These are phyloP conservation scores for Lasiosphaeriaceae sp. DNA, from an alignment of 495 filamentous ascomycete genomes.

Conservation along the genomic window DNA sequence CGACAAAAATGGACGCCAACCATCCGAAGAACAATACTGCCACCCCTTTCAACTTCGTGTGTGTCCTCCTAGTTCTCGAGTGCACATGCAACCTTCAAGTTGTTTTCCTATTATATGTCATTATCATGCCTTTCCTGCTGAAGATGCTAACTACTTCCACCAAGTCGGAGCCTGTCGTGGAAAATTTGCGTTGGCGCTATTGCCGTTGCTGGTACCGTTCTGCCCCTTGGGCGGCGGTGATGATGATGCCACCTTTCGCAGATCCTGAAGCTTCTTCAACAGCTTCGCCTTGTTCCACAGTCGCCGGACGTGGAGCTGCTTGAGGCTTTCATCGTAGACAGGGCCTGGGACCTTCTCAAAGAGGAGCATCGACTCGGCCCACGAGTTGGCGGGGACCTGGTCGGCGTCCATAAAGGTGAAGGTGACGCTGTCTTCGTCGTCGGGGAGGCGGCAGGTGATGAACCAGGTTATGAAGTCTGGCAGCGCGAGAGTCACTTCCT, in stretches of 20 bases:
- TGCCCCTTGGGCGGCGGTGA: too few relatives aligned
- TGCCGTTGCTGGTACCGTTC: too few relatives aligned
- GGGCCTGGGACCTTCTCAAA: constrained; percentile 20
- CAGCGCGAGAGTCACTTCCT: constrained; percentile 25
- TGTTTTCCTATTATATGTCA: too few relatives aligned
- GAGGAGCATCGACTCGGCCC: constrained; percentile 26
- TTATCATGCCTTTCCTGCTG: too few relatives aligned
- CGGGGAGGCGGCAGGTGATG: constrained; percentile 33
- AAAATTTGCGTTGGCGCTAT: too few relatives aligned
- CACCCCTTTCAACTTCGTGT: too few relatives aligned
- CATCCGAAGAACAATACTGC: too few relatives aligned
- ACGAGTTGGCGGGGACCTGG: constrained; percentile 12
- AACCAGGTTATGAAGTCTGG: constrained; percentile 31
- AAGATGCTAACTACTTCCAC: too few relatives aligned
- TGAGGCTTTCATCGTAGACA: constrained; percentile 11
- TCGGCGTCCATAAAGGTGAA: constrained; percentile 25
- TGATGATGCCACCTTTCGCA: constrained; percentile 12
- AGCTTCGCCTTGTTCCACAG: constrained; percentile 25
- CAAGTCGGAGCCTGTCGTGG: too few relatives aligned
- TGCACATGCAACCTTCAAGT: too few relatives aligned
- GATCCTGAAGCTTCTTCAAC: constrained; percentile 20
- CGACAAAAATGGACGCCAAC: too few relatives aligned
- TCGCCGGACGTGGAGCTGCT: constrained; percentile 26
- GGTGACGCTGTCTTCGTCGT: constrained; percentile 32
- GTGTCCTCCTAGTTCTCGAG: too few relatives aligned